These are phyloP conservation scores for Phaeolepiota aurea DNA, from an alignment of 768 basidiomycete species.

Conservation along the genomic window DNA sequence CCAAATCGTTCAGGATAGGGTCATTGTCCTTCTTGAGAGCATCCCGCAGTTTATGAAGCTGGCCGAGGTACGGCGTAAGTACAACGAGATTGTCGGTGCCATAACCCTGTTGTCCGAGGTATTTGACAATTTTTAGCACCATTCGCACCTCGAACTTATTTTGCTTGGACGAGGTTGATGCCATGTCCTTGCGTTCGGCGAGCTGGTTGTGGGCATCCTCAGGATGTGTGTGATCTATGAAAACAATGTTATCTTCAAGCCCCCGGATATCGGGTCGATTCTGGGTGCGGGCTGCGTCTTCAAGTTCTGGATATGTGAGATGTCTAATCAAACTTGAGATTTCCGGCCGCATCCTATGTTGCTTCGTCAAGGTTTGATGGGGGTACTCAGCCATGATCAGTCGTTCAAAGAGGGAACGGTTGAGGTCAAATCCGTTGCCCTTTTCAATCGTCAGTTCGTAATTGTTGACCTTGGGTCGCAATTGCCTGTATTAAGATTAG, in stretches of 20 bases:
- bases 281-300: conserved; percentile 42
- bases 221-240: conserved; percentile 46
- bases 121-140: conserved; percentile 58
- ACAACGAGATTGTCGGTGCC: conserved; percentile 51
- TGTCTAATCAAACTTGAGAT: conserved; percentile 54
- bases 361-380: conserved; percentile 43
- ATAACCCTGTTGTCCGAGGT: conserved; percentile 64
- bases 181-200: conserved; percentile 36
- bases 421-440: conserved; percentile 58
- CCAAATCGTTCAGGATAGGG: conserved; percentile 56
- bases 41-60: conserved; percentile 42
- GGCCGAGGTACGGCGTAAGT: conserved; percentile 64
- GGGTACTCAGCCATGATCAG: conserved; percentile 56
- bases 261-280: conserved; percentile 47
- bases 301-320: conserved; percentile 58
- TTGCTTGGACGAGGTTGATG: conserved; percentile 47
- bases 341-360: conserved; percentile 73
- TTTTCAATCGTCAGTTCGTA: conserved; percentile 62
- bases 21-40: conserved; percentile 40
- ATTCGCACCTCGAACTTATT: conserved; percentile 54
- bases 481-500: conserved; percentile 34
- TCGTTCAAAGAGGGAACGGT: conserved; percentile 62
- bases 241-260: conserved; percentile 47
- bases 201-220: conserved; percentile 40
- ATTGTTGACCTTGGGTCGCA: conserved; percentile 65